Base-by-base conservation (phyloP, 805 yeast species). In the Nakazawaea ishiwadae region DNA sequence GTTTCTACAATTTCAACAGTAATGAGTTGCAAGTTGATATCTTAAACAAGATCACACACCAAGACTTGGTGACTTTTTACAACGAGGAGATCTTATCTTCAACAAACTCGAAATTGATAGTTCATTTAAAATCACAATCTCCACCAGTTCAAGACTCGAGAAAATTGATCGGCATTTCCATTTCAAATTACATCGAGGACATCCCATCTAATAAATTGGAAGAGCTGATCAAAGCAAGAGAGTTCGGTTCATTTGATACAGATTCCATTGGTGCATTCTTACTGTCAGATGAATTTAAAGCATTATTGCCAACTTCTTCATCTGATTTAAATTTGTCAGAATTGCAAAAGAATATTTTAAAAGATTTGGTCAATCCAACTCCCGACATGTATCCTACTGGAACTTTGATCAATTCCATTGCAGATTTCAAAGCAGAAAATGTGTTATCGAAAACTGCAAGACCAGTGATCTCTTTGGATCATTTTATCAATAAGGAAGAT, bases 1-100 rank as follows among this genome's bases (percentile, higher is more conserved):
- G 96, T 5, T 84, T 68, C 60, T 90, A 84, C 55, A 87, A 91
- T 56, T 91, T 88, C 62, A 61, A 68, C 28, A 69, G 75, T 40
- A 68, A 77, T 44, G 74, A 68, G 29, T 62, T 66, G 35, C 81
- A 81, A 44, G 88, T 85, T 5, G 69, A 69, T 33, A 46, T 74
- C 3, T 69, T 88, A 40, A 69, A 73, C 39, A 53, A 53, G 3
- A 58, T 88, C 40, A 67, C 80, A 21, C 74, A 79, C 53, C 58
- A 62, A 1, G 84, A 89, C 21, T 63, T 89, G 28, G 50, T 76
- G 20, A 66, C 68, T 1, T 80, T 80, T 52, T 86, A 71, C 56
- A 54, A 73, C 19, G 51, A 61, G 3, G 66, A 62, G 44, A 65
- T 84, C 15, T 36, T 56, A 26, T 9, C 18, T 15, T 8, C 14